These are phyloP conservation scores for Grosmannia serpens DNA, from an alignment of 2,329 filamentous ascomycete species.

Conservation along the genomic window DNA sequence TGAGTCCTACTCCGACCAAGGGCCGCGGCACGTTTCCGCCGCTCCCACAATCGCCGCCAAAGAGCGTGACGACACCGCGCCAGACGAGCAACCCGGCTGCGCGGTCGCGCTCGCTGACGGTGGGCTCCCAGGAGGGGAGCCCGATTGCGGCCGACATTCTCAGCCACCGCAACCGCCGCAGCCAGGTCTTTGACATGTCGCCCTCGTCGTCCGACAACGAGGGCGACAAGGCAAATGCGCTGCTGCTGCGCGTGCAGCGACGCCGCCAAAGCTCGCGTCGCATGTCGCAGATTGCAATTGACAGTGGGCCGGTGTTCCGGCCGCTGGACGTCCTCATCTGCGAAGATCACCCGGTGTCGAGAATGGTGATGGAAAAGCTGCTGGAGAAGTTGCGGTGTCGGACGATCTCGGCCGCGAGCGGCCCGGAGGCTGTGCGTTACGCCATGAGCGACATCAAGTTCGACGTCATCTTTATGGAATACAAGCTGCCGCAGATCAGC, in stretches of 20 bases:
- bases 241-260: slow-evolving; percentile 76
- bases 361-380: slow-evolving; percentile 97
- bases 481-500: slow-evolving; percentile 87
- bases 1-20: slow-evolving; percentile 41
- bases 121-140: slow-evolving; percentile 89
- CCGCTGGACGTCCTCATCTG: slow-evolving; percentile 92
- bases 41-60: slow-evolving; percentile 50
- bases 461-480: slow-evolving; percentile 97
- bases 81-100: slow-evolving; percentile 51
- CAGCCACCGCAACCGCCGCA: slow-evolving; percentile 78
- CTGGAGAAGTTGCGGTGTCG: slow-evolving; percentile 91
- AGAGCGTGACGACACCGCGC: slow-evolving; percentile 46
- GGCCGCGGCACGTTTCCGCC: slow-evolving; percentile 36
- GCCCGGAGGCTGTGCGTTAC: slow-evolving; percentile 83
- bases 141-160: slow-evolving; percentile 56
- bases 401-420: slow-evolving; percentile 83
- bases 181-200: slow-evolving; percentile 91
- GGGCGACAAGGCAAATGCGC: slow-evolving; percentile 71
- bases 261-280: slow-evolving; percentile 92
- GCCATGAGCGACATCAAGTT: slow-evolving; percentile 97
- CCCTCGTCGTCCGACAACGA: slow-evolving; percentile 97
- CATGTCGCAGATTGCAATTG: slow-evolving; percentile 79
- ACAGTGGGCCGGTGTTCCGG: slow-evolving; percentile 69
- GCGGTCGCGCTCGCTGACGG: slow-evolving; percentile 76
- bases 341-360: slow-evolving; percentile 92